Conservation (phyloP, 345 rosid genomes). For the Camelina neglecta region DNA sequence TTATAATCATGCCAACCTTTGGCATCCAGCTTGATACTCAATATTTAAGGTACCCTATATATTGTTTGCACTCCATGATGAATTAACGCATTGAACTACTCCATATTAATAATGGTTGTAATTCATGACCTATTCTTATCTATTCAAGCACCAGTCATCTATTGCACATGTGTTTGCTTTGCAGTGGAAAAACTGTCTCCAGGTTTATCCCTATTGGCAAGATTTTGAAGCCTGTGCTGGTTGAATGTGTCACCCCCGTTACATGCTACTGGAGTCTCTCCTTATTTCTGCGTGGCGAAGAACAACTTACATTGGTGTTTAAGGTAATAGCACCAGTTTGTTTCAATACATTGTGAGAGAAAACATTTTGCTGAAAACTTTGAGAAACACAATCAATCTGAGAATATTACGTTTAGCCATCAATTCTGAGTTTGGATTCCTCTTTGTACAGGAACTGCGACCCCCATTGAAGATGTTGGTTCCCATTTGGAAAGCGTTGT, state of each 20-base stretch:
- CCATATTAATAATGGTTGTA: not conserved
- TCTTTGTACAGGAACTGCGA: constrained; percentile 57
- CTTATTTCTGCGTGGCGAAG: constrained; percentile 64
- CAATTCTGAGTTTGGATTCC: not conserved
- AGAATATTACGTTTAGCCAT: constrained; percentile 6
- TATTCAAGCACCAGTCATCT: constrained; percentile 4
- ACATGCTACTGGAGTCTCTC: constrained; percentile 92
- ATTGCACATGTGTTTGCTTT: constrained; percentile 23
- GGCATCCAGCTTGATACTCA: constrained; percentile 89
- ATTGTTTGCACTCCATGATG: constrained; percentile 14
- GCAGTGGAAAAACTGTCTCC: constrained; percentile 66
- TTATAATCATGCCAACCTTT: constrained; percentile 72
- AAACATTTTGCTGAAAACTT: not conserved
- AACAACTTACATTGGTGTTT: constrained; percentile 66
- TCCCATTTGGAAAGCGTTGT: constrained; percentile 86
- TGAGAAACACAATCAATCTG: not conserved
- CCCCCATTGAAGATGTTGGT: constrained; percentile 79
- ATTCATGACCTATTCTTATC: constrained; percentile 15
- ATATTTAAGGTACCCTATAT: constrained; percentile 57
- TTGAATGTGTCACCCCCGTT: constrained; percentile 76
- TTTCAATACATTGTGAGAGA: constrained; percentile 17
- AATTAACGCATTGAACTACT: not conserved
- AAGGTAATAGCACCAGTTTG: constrained; percentile 53
- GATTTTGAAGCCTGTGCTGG: constrained; percentile 80
- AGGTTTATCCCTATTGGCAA: constrained; percentile 73